Conservation (phyloP, 495 filamentous ascomycete genomes). For the Xylaria venustula region DNA sequence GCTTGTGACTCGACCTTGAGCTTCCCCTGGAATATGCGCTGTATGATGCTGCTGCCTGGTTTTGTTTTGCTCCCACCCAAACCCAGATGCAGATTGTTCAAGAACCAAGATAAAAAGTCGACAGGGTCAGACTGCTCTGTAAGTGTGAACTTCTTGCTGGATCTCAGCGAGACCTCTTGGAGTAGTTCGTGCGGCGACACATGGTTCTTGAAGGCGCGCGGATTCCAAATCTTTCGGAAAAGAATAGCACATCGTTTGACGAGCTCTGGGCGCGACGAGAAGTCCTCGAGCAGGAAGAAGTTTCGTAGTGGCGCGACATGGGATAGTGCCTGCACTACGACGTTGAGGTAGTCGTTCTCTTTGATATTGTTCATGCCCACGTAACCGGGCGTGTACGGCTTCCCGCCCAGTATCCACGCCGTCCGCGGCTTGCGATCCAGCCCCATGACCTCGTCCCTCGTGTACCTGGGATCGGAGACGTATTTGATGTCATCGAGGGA, state of each 20-base stretch:
- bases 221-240: slow-evolving; percentile 97
- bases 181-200: slow-evolving; percentile 97
- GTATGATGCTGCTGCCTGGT: slow-evolving; percentile 76
- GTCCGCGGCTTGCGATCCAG: slow-evolving; percentile 75
- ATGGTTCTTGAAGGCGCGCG: slow-evolving; percentile 92
- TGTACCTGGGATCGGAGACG: slow-evolving; percentile 88
- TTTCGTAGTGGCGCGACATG: slow-evolving; percentile 91
- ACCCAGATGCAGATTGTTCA: slow-evolving; percentile 90
- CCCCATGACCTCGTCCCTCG: slow-evolving; percentile 71
- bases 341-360: slow-evolving; percentile 97
- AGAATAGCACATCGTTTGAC: slow-evolving; percentile 82
- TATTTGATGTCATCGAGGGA: slow-evolving; percentile 98
- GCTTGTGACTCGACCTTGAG: slow-evolving; percentile 90
- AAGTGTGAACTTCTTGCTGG: slow-evolving; percentile 88
- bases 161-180: slow-evolving; percentile 87
- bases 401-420: slow-evolving; percentile 75
- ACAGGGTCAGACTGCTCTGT: slow-evolving; percentile 92
- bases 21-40: slow-evolving; percentile 88
- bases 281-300: slow-evolving; percentile 83
- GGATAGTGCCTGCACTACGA: slow-evolving; percentile 87
- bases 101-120: slow-evolving; percentile 95
- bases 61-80: slow-evolving; percentile 89
- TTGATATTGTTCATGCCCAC: slow-evolving; percentile 99
- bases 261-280: slow-evolving; percentile 55
- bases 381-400: slow-evolving; percentile 88